Evolutionary conservation across 2,329 filamentous ascomycete genomes (phyloP).

Genomic region (Pleoardoris graminearum): DNA sequence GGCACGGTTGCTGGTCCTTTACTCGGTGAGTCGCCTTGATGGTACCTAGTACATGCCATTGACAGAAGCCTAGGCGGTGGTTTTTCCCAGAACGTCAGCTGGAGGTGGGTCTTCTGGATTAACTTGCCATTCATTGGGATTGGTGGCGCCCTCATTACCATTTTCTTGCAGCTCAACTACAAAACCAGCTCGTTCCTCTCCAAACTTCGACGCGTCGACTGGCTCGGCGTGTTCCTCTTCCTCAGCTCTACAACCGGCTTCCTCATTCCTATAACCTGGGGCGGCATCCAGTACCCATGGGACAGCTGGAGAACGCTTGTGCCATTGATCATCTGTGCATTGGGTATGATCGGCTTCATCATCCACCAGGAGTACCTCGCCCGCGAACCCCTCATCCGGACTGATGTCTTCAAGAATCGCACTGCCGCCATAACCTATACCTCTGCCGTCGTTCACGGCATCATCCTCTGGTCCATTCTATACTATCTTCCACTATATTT

Average conservation of each 20-base stretch:
- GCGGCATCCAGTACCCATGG: conserved; percentile 69
- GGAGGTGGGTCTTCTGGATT: conserved; percentile 69
- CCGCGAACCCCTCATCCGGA: conserved; percentile 55
- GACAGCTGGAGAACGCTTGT: conserved; percentile 63
- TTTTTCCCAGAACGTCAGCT: conserved; percentile 56
- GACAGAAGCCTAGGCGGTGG: conserved; percentile 50
- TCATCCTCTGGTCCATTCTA: conserved; percentile 48
- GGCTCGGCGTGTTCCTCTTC: conserved; percentile 64
- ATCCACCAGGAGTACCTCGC: conserved; percentile 59
- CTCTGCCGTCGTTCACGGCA: conserved; percentile 61
- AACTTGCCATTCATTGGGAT: conserved; percentile 62
- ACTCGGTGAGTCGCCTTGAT: conserved; percentile 27
- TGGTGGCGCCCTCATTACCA: conserved; percentile 52
- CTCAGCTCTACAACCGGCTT: conserved; percentile 62
- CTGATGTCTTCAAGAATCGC: conserved; percentile 53
- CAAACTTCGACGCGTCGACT: conserved; percentile 63
- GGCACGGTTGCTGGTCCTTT: conserved; percentile 58
- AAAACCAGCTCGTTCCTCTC: conserved; percentile 51
- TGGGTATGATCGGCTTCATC: conserved; percentile 57
- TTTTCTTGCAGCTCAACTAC: conserved; percentile 59
- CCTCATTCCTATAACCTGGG: conserved; percentile 66
- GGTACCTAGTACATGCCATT: not conserved
- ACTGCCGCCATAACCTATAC: conserved; percentile 56
- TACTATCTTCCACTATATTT: conserved; percentile 52
- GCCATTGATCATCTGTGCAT: conserved; percentile 60